Evolutionary conservation across 73 alveolate species (phyloP).

Genomic region (Tetrahymena thermophila): DNA sequence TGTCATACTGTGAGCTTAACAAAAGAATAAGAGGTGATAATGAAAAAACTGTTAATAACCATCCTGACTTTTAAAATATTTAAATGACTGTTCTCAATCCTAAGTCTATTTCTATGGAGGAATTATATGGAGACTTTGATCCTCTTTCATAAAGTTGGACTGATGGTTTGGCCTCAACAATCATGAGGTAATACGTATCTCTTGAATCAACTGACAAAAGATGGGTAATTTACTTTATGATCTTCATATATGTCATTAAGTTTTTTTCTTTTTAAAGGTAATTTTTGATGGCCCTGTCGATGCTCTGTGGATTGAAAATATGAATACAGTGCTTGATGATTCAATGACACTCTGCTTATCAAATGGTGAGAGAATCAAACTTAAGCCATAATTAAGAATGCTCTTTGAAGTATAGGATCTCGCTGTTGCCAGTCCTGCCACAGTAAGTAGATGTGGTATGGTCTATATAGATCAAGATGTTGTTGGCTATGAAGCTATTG

Average conservation of each 20-base stretch:
- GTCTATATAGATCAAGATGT: conserved; percentile 68
- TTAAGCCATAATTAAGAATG: conserved; percentile 42
- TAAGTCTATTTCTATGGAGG: conserved; percentile 86
- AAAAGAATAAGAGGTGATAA: conserved; percentile 22
- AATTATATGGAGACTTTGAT: conserved; percentile 88
- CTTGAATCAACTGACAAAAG: conserved; percentile 59
- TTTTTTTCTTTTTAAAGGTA: conserved; percentile 68
- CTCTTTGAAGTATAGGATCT: conserved; percentile 61
- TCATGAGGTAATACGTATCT: conserved; percentile 81
- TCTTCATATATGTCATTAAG: neutral
- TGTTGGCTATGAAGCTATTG: conserved; percentile 75
- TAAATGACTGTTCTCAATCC: conserved; percentile 82
- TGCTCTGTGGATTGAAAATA: conserved; percentile 96
- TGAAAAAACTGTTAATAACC: conserved; percentile 42
- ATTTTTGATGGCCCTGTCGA: conserved; percentile 99
- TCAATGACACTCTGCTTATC: conserved; percentile 80
- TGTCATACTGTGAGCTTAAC: conserved; percentile 66
- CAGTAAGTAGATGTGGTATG: conserved; percentile 77
- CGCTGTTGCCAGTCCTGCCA: conserved; percentile 65
- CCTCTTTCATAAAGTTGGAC: conserved; percentile 93
- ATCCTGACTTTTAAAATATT: conserved; percentile 61
- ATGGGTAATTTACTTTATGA: conserved; percentile 40
- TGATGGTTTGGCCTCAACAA: conserved; percentile 89
- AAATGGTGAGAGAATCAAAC: conserved; percentile 55
- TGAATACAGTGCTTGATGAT: conserved; percentile 99